These are phyloP conservation scores for Polyporus tsugae DNA, from an alignment of 1,284 basidiomycete species.

Conservation along the genomic window DNA sequence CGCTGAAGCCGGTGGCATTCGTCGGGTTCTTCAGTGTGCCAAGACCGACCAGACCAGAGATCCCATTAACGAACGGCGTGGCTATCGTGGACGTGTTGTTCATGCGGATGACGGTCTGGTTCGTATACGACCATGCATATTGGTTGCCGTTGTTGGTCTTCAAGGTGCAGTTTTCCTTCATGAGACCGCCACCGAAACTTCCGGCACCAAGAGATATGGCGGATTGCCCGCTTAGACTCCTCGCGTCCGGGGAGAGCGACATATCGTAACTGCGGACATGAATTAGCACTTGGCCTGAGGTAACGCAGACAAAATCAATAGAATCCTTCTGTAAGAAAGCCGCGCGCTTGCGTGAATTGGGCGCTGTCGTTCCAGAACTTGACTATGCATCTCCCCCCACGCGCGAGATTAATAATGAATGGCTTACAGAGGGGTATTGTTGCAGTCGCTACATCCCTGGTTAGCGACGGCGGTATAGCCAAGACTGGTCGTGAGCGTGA, in stretches of 20 bases:
- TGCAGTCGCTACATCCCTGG: slow-evolving; percentile 42
- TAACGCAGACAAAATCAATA: slow-evolving; percentile 7
- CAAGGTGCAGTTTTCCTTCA: slow-evolving; percentile 48
- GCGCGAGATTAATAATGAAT: neutral
- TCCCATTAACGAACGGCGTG: slow-evolving; percentile 29
- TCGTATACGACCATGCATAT: slow-evolving; percentile 47
- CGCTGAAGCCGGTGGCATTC: slow-evolving; percentile 26
- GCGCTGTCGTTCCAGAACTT: neutral
- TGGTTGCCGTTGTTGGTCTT: slow-evolving; percentile 36
- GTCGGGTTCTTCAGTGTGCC: slow-evolving; percentile 37
- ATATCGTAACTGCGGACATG: slow-evolving; percentile 42
- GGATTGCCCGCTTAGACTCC: slow-evolving; percentile 32
- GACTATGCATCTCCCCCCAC: neutral
- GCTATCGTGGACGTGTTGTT: slow-evolving; percentile 25
- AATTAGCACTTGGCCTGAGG: neutral
- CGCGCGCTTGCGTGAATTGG: neutral
- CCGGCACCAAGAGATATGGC: slow-evolving; percentile 37
- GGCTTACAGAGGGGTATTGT: slow-evolving; percentile 3
- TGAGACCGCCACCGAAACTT: slow-evolving; percentile 39
- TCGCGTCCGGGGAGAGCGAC: slow-evolving; percentile 41
- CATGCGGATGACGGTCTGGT: slow-evolving; percentile 45
- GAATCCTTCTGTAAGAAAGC: neutral
- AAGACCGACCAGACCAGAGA: slow-evolving; percentile 41
- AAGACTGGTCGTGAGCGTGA: slow-evolving; percentile 49
- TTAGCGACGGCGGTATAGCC: slow-evolving; percentile 48